Conservation (phyloP, 2,329 filamentous ascomycete genomes). For the Sporothrix luriei region DNA sequence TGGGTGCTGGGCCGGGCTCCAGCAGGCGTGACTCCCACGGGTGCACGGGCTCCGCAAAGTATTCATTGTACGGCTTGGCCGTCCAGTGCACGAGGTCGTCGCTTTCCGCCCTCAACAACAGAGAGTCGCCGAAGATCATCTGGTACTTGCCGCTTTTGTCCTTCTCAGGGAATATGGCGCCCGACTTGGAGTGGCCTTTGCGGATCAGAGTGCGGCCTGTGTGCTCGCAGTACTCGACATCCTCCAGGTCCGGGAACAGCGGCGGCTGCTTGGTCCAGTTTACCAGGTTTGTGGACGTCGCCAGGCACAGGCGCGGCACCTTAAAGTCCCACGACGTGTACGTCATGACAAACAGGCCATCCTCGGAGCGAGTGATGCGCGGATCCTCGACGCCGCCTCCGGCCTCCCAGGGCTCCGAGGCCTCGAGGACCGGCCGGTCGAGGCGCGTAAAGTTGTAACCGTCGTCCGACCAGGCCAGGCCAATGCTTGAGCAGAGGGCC, state of each 20-base stretch:
- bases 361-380: slow-evolving; percentile 42
- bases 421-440: slow-evolving; percentile 41
- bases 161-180: slow-evolving; percentile 18
- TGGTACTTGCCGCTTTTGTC: slow-evolving; percentile 9
- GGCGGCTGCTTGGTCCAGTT: slow-evolving; percentile 43
- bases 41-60: slow-evolving; percentile 13
- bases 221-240: slow-evolving; percentile 29
- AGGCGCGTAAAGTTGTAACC: slow-evolving; percentile 44
- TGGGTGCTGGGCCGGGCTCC: slow-evolving; percentile 22
- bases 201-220: slow-evolving; percentile 26
- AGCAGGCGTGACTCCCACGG: slow-evolving; percentile 23
- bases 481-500: slow-evolving; percentile 42
- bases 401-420: slow-evolving; percentile 43
- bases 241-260: slow-evolving; percentile 38
- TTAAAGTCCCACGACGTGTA: slow-evolving; percentile 44
- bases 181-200: slow-evolving; percentile 25
- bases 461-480: slow-evolving; percentile 45
- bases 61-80: background rate
- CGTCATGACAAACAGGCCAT: slow-evolving; percentile 46
- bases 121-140: slow-evolving; percentile 20
- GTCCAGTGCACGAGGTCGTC: slow-evolving; percentile 25
- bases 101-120: slow-evolving; percentile 12
- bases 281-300: slow-evolving; percentile 44
- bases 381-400: slow-evolving; percentile 45
- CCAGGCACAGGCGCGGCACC: slow-evolving; percentile 43